Evolutionary conservation across 768 basidiomycete genomes (phyloP).

Genomic region (Leucosporidium yakuticum): DNA sequence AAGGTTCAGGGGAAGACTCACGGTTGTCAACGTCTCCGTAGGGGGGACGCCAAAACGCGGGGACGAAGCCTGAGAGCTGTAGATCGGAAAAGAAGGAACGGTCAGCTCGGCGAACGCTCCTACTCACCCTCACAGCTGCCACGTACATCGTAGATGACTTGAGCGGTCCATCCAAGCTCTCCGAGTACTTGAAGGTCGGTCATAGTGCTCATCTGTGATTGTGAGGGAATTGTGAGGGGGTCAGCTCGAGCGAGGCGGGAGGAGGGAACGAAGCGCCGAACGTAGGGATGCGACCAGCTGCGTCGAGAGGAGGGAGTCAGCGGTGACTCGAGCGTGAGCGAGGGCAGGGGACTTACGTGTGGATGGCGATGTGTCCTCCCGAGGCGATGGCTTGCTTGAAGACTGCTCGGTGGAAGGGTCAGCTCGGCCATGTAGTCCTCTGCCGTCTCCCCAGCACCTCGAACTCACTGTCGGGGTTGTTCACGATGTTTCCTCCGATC

Average conservation of each 20-base stretch:
- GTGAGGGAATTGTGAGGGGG: not conserved
- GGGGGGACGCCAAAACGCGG: constrained; percentile 80
- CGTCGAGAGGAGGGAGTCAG: constrained; percentile 32
- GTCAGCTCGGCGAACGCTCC: too few relatives aligned
- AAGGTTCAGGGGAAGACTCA: constrained; percentile 45
- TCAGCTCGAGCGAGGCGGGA: too few relatives aligned
- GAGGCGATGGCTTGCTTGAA: constrained; percentile 54
- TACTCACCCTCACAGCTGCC: too few relatives aligned
- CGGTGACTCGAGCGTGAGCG: not conserved
- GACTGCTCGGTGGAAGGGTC: constrained; percentile 20
- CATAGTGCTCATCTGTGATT: constrained; percentile 70
- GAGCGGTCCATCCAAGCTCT: constrained; percentile 75
- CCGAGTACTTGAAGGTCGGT: constrained; percentile 63
- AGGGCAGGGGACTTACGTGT: constrained; percentile 40
- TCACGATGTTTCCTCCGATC: constrained; percentile 64
- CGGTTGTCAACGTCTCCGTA: constrained; percentile 68
- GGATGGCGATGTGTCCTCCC: constrained; percentile 44
- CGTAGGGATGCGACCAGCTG: constrained; percentile 56
- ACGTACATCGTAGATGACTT: constrained; percentile 59
- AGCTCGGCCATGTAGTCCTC: too few relatives aligned
- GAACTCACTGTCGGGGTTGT: constrained; percentile 24
- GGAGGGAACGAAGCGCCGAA: not conserved
- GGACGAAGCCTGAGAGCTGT: constrained; percentile 60
- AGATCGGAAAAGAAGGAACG: too few relatives aligned
- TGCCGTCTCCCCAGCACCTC: too few relatives aligned